These are phyloP conservation scores for Rhizophora mangle DNA, from an alignment of 345 rosid genomes.

Conservation along the genomic window DNA sequence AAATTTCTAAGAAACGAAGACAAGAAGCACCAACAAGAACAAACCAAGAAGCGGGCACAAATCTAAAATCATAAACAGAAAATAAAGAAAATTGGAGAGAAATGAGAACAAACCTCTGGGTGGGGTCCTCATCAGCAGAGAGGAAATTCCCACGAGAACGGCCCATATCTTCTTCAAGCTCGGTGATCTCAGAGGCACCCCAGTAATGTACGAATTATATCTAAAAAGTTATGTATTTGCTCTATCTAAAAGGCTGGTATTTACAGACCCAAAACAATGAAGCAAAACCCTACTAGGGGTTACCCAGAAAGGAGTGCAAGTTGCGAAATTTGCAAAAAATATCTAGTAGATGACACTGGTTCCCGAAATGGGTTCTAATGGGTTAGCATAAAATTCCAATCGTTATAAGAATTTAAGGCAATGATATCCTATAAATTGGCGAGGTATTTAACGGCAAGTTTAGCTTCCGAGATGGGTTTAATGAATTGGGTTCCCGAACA, in stretches of 20 bases:
- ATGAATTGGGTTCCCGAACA: no score
- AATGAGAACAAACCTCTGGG: slow-evolving; percentile 58
- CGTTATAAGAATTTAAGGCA: no score
- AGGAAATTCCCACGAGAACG: slow-evolving; percentile 95
- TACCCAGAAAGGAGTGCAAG: not conserved
- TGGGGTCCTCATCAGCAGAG: slow-evolving; percentile 83
- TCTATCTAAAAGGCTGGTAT: not conserved
- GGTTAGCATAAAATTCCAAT: not conserved
- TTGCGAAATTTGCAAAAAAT: not conserved
- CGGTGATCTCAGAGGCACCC: not conserved
- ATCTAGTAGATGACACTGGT: not conserved
- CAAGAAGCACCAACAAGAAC: not conserved
- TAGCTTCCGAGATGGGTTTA: no score
- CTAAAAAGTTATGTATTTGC: not conserved
- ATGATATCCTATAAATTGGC: no score
- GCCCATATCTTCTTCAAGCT: slow-evolving; percentile 52
- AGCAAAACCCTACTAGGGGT: slow-evolving; percentile 8
- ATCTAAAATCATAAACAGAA: not conserved
- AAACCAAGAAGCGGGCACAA: not conserved
- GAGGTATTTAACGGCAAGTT: no score
- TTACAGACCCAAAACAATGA: not conserved
- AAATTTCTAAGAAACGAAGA: not conserved
- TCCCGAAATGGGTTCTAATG: not conserved
- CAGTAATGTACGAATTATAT: not conserved
- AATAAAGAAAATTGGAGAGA: slow-evolving; percentile 5